Evolutionary conservation across 495 filamentous ascomycete species (phyloP).

Genomic region (Amphirosellinia nigrospora): DNA sequence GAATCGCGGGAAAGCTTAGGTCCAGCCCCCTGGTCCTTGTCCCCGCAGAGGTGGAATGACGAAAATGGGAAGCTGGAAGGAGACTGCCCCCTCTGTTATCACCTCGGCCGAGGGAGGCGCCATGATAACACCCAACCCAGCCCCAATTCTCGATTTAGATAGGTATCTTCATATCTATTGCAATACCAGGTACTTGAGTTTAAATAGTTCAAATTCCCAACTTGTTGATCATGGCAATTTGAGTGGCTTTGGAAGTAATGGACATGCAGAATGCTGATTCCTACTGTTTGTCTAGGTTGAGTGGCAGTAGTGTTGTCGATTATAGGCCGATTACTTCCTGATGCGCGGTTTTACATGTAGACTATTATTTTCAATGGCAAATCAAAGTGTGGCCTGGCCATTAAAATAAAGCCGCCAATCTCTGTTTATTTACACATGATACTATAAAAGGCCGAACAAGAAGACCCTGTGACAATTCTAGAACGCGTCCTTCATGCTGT

Average conservation of each 20-base stretch:
- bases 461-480: neutral
- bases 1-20: slow-evolving; percentile 5
- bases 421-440: neutral
- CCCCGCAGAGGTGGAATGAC: slow-evolving; percentile 16
- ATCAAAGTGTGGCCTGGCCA: neutral
- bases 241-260: too few relatives aligned
- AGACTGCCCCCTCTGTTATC: slow-evolving; percentile 7
- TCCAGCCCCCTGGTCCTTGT: neutral
- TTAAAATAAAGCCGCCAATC: neutral
- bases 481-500: neutral
- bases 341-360: neutral
- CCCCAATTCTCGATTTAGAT: neutral
- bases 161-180: too few relatives aligned
- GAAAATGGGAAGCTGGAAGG: neutral
- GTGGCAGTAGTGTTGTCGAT: neutral
- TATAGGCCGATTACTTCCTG: neutral
- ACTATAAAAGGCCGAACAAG: neutral
- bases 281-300: neutral
- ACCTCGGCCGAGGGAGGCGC: neutral
- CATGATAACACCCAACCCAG: slow-evolving; percentile 1
- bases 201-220: too few relatives aligned
- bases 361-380: neutral
- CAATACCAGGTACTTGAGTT: too few relatives aligned
- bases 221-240: too few relatives aligned
- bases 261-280: neutral